These are phyloP conservation scores for Plasmodium chabaudi DNA, from an alignment of 169 alveolate genomes.

Conservation along the genomic window DNA sequence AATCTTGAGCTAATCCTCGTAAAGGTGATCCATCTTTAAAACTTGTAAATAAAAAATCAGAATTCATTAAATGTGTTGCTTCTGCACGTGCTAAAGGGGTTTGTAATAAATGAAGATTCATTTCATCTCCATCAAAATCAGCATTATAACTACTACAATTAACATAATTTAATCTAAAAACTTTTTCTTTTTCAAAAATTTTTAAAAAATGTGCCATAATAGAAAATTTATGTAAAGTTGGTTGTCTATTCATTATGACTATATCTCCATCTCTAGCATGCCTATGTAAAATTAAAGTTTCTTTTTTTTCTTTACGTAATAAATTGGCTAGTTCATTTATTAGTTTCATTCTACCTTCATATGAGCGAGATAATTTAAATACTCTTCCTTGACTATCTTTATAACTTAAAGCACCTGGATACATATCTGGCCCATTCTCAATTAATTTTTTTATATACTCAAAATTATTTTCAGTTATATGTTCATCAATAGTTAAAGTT, in stretches of 20 bases:
- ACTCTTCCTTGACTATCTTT: conserved; percentile 85
- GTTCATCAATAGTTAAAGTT: conserved; percentile 95
- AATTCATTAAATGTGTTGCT: conserved; percentile 94
- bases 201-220: conserved; percentile 95
- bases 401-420: conserved; percentile 97
- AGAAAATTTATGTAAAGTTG: conserved; percentile 98
- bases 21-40: conserved; percentile 98
- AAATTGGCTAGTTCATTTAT: conserved; percentile 65
- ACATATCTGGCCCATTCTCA: conserved; percentile 94
- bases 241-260: conserved; percentile 97
- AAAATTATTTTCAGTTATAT: conserved; percentile 92
- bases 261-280: conserved; percentile 98
- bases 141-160: conserved; percentile 99
- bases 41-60: conserved; percentile 96
- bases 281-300: conserved; percentile 92
- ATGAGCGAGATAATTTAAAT: conserved; percentile 77
- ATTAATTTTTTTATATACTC: conserved; percentile 90
- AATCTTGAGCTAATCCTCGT: conserved; percentile 98
- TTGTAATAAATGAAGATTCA: conserved; percentile 98
- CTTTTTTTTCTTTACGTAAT: conserved; percentile 69
- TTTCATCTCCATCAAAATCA: conserved; percentile 99
- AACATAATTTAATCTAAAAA: conserved; percentile 97
- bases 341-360: conserved; percentile 91
- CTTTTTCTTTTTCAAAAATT: conserved; percentile 94
- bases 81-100: conserved; percentile 96